These are phyloP conservation scores for Thielaviopsis euricoi DNA, from an alignment of 2,329 filamentous ascomycete genomes.

Conservation along the genomic window DNA sequence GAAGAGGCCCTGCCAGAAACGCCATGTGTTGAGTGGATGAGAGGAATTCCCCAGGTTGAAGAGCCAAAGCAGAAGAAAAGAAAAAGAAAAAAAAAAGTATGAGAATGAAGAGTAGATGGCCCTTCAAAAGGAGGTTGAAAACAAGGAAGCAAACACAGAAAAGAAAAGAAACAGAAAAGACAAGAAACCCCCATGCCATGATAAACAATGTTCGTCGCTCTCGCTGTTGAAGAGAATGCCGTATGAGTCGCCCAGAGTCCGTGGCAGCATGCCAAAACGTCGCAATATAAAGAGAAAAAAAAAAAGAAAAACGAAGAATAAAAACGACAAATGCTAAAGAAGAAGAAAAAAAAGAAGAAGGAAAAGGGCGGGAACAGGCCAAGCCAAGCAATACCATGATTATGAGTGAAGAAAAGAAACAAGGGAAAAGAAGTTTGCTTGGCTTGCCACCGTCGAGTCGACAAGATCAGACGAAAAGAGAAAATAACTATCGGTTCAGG, in stretches of 20 bases:
- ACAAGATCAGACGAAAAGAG: background rate
- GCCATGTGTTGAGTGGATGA: constrained; percentile 1
- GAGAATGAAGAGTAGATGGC: background rate
- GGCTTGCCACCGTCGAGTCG: background rate
- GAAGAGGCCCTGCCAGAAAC: background rate
- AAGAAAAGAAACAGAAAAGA: background rate
- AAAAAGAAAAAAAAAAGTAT: background rate
- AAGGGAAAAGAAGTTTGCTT: constrained; percentile 3
- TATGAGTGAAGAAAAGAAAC: background rate
- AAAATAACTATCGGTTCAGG: constrained; percentile 34
- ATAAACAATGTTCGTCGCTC: constrained; percentile 12
- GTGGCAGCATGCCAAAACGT: constrained; percentile 1
- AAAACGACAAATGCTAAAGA: constrained; percentile 6
- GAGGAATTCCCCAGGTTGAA: constrained; percentile 3
- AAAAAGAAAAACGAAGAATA: constrained; percentile 1
- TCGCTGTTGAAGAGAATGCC: constrained; percentile 13
- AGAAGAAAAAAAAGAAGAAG: constrained; percentile 3
- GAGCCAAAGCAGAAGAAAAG: constrained; percentile 1
- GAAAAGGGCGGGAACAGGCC: background rate
- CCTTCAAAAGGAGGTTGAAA: background rate
- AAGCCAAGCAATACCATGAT: background rate
- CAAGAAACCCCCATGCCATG: constrained; percentile 4
- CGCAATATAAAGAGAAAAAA: background rate
- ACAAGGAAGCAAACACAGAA: background rate
- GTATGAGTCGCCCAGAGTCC: constrained; percentile 7